Base-by-base conservation (phyloP, 2,329 filamentous ascomycete genomes). In the Calonectria pauciramosa region DNA sequence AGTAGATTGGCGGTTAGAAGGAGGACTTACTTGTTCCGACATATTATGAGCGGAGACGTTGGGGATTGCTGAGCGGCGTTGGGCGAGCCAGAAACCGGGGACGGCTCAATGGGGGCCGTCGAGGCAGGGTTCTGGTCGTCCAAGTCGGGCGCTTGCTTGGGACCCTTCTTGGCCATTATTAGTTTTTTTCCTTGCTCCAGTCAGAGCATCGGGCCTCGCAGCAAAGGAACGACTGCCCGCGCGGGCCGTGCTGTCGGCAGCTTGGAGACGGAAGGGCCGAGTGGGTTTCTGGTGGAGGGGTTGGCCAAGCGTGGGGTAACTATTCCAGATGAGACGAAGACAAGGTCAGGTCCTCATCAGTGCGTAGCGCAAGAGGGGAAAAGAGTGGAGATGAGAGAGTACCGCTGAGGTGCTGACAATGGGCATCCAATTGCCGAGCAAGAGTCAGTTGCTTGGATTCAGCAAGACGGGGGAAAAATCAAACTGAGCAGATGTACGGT, bases 1-100 rank as follows among this genome's bases (percentile, higher is more conserved):
- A 23, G 44, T 4, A 20, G 47, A 13, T 36, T 36, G 44, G 28
- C 34, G 44, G 16, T 26, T 38, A 70, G 41, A 30, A 41, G 9
- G 14, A 65, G 0, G 66, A 90, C 90, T 82, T 89, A 93, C 92
- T 94, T 94, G 85, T 94, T 93, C 80, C 92, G 91, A 86, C 91
- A 93, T 72, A 84, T 81, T 28, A 78, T 72, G 54, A 83, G 77
- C 26, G 76, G 76, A 64, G 56, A 71, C 28, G 16, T 75, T 68
- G 32, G 28, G 20, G 13, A 11, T 44, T 36, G 20, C 32, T n/a
- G 26, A 13, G 69, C 32, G n/a, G 49, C 18, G 26, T 13, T 38
- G 54, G 51, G 52, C 20, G 56, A 41, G 23, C 34, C 10, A 32
- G 52, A 56, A 5, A 11, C 26, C 18, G 38, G 44, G 60, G 60